A percentile compares a stretch with the other conserved stretches of the same genome.
Conservation (phyloP, 768 basidiomycete species). For the Boletus rubropictus region DNA sequence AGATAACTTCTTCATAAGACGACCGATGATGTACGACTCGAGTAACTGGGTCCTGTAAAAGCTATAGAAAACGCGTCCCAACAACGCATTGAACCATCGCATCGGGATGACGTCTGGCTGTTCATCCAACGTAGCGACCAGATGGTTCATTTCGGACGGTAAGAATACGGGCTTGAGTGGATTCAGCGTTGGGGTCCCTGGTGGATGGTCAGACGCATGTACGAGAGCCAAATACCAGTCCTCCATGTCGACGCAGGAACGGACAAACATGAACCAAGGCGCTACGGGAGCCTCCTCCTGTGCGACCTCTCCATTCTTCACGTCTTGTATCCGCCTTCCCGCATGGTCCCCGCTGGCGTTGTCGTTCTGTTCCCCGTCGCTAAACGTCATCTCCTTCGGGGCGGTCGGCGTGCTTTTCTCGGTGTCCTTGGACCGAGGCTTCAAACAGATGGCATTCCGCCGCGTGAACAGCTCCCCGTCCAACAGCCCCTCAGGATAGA, state of each 20-base stretch:
- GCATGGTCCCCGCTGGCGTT: conserved; percentile 18
- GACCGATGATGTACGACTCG: conserved; percentile 79
- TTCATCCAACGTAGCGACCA: conserved; percentile 82
- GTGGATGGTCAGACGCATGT: conserved; percentile 62
- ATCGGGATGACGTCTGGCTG: conserved; percentile 95
- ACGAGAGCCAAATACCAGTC: conserved; percentile 89
- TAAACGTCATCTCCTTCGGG: conserved; percentile 47
- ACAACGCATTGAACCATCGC: conserved; percentile 93
- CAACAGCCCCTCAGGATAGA: conserved; percentile 67
- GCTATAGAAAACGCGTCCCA: conserved; percentile 90
- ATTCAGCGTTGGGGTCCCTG: conserved; percentile 54
- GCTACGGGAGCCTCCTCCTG: conserved; percentile 49
- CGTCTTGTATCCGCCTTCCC: conserved; percentile 33
- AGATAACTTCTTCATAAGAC: conserved; percentile 89
- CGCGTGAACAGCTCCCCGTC: conserved; percentile 92
- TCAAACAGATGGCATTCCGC: conserved; percentile 80
- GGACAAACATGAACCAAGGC: conserved; percentile 93
- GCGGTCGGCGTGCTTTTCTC: conserved; percentile 42
- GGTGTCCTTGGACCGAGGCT: conserved; percentile 39
- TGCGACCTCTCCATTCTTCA: conserved; percentile 34
- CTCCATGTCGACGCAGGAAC: conserved; percentile 88
- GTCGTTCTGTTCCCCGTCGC: conserved; percentile 23
- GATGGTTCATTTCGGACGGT: conserved; percentile 71
- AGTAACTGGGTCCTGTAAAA: conserved; percentile 79
- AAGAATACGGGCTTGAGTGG: conserved; percentile 65